Evolutionary conservation across 2,329 filamentous ascomycete species (phyloP).

Genomic region (Dryadomyces sulphureus): DNA sequence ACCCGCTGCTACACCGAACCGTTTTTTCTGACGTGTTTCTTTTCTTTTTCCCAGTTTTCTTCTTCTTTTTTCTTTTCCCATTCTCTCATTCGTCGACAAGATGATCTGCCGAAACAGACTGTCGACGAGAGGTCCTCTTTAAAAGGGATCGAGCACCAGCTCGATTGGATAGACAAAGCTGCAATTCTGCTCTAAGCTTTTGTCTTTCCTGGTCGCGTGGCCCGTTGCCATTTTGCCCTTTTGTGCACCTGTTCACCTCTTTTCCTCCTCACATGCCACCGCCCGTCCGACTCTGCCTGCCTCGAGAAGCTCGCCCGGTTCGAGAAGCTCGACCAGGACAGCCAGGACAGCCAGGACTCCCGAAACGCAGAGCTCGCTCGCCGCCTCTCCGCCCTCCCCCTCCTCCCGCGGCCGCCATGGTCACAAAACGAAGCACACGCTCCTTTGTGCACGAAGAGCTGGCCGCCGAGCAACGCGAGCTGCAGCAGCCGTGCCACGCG

Average conservation of each 20-base stretch:
- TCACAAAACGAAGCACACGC: slow-evolving; percentile 11
- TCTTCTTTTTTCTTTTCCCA: neutral
- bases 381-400: neutral
- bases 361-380: too few relatives aligned
- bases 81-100: slow-evolving; percentile 1
- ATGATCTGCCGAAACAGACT: slow-evolving; percentile 5
- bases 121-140: slow-evolving; percentile 6
- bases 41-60: neutral
- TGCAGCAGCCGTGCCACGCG: neutral
- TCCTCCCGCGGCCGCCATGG: slow-evolving; percentile 2
- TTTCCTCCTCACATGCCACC: neutral
- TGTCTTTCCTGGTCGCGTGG: too few relatives aligned
- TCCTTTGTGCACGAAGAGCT: slow-evolving; percentile 10
- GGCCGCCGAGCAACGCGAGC: slow-evolving; percentile 7
- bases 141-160: slow-evolving; percentile 6
- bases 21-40: neutral
- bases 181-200: too few relatives aligned
- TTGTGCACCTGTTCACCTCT: too few relatives aligned
- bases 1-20: neutral
- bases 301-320: too few relatives aligned
- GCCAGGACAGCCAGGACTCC: too few relatives aligned
- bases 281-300: neutral
- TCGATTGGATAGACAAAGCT: too few relatives aligned
- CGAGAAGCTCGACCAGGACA: too few relatives aligned
- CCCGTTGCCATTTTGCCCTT: too few relatives aligned